Conservation (phyloP, 2,329 filamentous ascomycete species). For the Pseudogymnoascus sp. region DNA sequence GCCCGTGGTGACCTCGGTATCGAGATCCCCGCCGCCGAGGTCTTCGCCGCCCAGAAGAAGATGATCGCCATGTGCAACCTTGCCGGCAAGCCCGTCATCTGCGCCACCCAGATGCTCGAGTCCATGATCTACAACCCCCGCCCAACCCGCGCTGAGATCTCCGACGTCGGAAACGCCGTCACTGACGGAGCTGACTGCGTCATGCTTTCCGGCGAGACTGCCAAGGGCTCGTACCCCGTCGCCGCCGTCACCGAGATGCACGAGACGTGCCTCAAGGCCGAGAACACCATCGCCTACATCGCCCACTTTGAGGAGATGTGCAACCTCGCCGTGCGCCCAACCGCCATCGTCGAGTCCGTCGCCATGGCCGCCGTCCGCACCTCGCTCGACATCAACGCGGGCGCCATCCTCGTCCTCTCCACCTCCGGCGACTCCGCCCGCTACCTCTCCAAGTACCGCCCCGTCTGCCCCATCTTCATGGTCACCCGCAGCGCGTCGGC, state of each 20-base stretch:
- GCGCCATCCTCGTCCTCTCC: constrained; percentile 54
- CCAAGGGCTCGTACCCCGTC: constrained; percentile 89
- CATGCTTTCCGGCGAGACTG: constrained; percentile 98
- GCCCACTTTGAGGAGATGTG: constrained; percentile 94
- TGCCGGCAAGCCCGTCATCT: constrained; percentile 96
- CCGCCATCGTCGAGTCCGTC: constrained; percentile 84
- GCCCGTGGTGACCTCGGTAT: constrained; percentile 97
- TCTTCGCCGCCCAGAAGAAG: constrained; percentile 99
- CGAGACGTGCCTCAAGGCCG: constrained; percentile 91
- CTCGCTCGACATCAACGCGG: constrained; percentile 91
- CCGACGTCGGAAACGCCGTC: constrained; percentile 95
- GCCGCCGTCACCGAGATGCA: constrained; percentile 97
- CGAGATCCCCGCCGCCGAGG: constrained; percentile 95
- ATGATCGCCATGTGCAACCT: constrained; percentile 99
- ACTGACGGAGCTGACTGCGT: constrained; percentile 98
- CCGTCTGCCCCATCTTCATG: constrained; percentile 99
- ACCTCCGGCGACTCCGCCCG: not conserved
- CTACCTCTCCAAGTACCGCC: constrained; percentile 36
- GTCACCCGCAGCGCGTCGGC: constrained; percentile 80
- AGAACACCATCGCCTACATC: constrained; percentile 95
- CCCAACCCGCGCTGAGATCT: constrained; percentile 95
- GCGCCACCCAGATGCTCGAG: constrained; percentile 99
- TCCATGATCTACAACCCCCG: constrained; percentile 99
- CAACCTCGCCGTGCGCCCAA: constrained; percentile 71
- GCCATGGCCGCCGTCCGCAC: constrained; percentile 95